Base-by-base conservation (phyloP, 2,329 filamentous ascomycete genomes). In the Calonectria ilicicola region DNA sequence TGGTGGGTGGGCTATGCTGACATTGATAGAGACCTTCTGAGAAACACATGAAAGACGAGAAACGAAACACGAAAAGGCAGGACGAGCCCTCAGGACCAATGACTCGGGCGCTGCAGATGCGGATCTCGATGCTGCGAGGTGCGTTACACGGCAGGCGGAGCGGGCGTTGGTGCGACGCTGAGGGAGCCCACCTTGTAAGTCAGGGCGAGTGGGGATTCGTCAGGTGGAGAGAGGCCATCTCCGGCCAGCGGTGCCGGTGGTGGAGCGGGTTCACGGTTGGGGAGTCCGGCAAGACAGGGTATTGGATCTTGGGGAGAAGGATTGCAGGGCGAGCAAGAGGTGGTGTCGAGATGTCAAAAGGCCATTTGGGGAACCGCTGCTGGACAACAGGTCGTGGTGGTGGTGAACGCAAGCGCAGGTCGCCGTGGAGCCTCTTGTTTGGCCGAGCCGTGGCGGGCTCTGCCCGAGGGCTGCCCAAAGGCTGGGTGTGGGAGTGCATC, bases 71-170 rank as follows among this genome's bases (percentile, higher is more conserved):
- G 35, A 40, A 29, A 35, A 65, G 32, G 53, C 60, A n/a, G 26
- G 26, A 35, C 23, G 23, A 46, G 27, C 38, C 35, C 42, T 23
- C 32, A 56, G 21, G 65, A 26, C 69, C 62, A 70, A 74, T 69
- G 65, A 73, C 56, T 62, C 58, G 62, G 66, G 27, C 70, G 65
- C 58, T 73, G 73, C 76, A 76, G 74, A 71, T 74, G 74, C 75
- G 78, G 77, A 80, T 80, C 78, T 79, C 75, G 77, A 79, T 80
- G 75, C 69, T 71, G 75, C 71, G 76, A 68, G 68, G 68, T 74
- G 67, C 53, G 74, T 75, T 73, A 75, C 76, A 80, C 76, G 68
- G 67, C 73, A 76, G 67, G 40, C 64, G 64, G 56, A 70, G 67
- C 63, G 56, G 64, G 64, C 67, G 67, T 53, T 69, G 62, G 62